phyloP scores from a whole-genome alignment of 2,329 filamentous ascomycete genomes.

The Apiospora rasikravindrae region DNA sequence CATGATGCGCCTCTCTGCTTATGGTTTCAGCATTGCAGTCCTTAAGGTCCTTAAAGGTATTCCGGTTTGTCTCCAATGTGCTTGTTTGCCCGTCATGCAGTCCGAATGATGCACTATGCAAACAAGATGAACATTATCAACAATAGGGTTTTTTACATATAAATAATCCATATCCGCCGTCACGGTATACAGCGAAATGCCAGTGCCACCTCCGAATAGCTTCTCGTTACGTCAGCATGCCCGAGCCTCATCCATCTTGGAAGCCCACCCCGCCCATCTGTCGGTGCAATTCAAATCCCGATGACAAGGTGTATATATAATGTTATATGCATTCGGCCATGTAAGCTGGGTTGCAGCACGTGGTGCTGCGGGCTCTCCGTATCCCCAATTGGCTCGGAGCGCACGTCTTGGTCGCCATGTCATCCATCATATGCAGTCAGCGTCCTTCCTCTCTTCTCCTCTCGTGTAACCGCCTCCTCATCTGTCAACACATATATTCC shows the following conservation, averaged over 20 bases:
- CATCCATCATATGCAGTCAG: conserved; percentile 15
- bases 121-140: background rate
- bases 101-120: background rate
- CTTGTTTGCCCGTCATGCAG: background rate
- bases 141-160: background rate
- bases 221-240: background rate
- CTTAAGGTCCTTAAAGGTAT: background rate
- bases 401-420: background rate
- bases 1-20: background rate
- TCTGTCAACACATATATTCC: background rate
- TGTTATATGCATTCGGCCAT: background rate
- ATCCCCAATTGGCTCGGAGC: background rate
- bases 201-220: background rate
- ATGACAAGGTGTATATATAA: background rate
- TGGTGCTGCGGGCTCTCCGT: background rate
- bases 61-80: background rate
- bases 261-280: background rate
- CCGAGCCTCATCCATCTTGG: background rate
- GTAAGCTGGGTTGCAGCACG: background rate
- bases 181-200: too few species aligned
- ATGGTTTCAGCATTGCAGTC: background rate
- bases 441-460: background rate
- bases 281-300: background rate
- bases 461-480: background rate
- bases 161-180: too few species aligned